These are phyloP conservation scores for Laguncularia racemosa DNA, from an alignment of 345 rosid genomes.

Conservation along the genomic window DNA sequence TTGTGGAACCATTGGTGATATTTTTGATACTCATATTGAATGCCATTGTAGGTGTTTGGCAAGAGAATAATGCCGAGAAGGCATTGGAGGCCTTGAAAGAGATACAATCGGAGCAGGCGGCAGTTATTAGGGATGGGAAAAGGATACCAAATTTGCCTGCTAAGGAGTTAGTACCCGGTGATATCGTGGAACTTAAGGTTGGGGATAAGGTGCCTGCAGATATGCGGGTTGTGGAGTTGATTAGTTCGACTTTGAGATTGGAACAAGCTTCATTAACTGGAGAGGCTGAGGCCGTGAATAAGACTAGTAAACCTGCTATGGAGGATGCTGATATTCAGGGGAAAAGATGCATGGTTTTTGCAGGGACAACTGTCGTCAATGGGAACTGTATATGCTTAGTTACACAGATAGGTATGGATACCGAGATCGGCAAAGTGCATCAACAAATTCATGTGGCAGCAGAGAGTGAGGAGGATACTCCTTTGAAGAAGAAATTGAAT, in stretches of 20 bases:
- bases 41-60: constrained; percentile 65
- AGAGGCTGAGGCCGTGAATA: constrained; percentile 62
- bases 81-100: constrained; percentile 64
- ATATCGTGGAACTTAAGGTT: constrained; percentile 55
- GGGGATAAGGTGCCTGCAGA: constrained; percentile 78
- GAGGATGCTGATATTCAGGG: constrained; percentile 55
- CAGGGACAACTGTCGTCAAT: constrained; percentile 64
- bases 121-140: constrained; percentile 42
- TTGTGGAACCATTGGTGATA: constrained; percentile 68
- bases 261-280: constrained; percentile 74
- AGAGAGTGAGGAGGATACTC: constrained; percentile 58
- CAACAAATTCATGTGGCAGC: constrained; percentile 49
- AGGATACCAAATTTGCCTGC: constrained; percentile 32
- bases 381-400: constrained; percentile 59
- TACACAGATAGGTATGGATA: constrained; percentile 53
- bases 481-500: constrained; percentile 59
- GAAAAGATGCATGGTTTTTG: constrained; percentile 54
- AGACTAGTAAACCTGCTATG: constrained; percentile 32
- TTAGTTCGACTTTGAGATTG: constrained; percentile 52
- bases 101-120: constrained; percentile 62
- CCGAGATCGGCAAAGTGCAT: constrained; percentile 66
- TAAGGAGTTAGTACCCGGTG: constrained; percentile 58
- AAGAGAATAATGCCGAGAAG: constrained; percentile 66
- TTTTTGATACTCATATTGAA: constrained; percentile 61
- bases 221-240: constrained; percentile 46